Base-by-base conservation (phyloP, 2,329 filamentous ascomycete genomes). In the Akanthomyces lecanii region DNA sequence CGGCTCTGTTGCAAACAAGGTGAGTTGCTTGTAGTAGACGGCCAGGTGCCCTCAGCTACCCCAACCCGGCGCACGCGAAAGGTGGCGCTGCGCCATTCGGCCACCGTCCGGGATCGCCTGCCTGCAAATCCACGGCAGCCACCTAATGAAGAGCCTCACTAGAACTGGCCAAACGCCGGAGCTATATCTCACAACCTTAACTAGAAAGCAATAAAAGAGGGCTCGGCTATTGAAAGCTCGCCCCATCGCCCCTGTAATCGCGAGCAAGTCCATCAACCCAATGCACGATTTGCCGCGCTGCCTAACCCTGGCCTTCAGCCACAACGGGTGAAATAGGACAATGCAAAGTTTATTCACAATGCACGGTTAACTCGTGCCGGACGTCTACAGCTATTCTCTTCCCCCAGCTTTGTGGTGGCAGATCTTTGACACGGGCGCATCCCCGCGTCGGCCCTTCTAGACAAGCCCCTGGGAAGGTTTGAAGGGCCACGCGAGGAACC, bases 201-300 rank as follows among this genome's bases (percentile, higher is more conserved):
- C 47, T 50, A 38, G 33, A 2, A 11, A 38, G 33, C 33, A 10
- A 40, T 10, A 40, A 53, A 23, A 44, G 48, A 54, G 28, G n/a
- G 40, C 10, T 54, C 50, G 59, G 59, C 59, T 54, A 61, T 61
- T 61, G 59, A 51, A 58, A 38, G 10, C 21, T 28, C 33, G 21
- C 52, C n/a, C 44, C 44, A 23, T 18, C 3, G 5, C 16, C n/a
- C n/a, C 50, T 18, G 18, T 10, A 25, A 14, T 16, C 23, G 28
- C 28, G 25, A 21, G 11, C 42, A 10, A 28, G 38, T 28, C 33
- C 25, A 5, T 28, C 11, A 16, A 14, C 7, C 16, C 42, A 36
- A 12, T 16, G n/a, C 3, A 5, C 8, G 30, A 58, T 44, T 53
- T 44, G 47, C 57, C 23, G 36, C 58, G 25, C 48, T 61, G 6